These are phyloP conservation scores for Musa balbisiana DNA, from an alignment of 202 grass and related monocot species.

Conservation along the genomic window DNA sequence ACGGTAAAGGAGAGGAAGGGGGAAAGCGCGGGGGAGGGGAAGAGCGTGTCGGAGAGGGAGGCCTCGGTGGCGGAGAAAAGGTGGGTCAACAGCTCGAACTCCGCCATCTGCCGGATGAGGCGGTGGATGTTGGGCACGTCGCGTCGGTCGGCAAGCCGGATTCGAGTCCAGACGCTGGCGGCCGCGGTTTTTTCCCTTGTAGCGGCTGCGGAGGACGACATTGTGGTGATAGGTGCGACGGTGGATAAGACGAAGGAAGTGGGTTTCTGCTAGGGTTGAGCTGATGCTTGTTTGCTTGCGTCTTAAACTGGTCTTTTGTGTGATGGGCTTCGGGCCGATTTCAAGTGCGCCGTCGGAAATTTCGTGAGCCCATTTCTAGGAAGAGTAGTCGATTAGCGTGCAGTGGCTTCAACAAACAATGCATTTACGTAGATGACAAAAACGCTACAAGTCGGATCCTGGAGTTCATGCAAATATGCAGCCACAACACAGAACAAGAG, in stretches of 20 bases:
- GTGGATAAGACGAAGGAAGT: neutral
- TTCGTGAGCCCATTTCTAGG: too few relatives aligned
- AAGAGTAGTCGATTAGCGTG: too few relatives aligned
- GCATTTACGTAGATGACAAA: too few relatives aligned
- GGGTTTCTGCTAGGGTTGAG: too few relatives aligned
- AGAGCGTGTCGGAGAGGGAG: constrained; percentile 41
- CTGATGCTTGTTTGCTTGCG: too few relatives aligned
- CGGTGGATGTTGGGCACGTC: constrained; percentile 64
- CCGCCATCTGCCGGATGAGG: constrained; percentile 79
- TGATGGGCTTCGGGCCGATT: too few relatives aligned
- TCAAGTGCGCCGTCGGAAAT: too few relatives aligned
- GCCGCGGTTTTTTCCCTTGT: constrained; percentile 27
- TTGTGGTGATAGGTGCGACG: neutral
- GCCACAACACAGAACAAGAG: too few relatives aligned
- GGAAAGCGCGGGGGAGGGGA: constrained; percentile 33
- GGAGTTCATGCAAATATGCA: too few relatives aligned
- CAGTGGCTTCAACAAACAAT: too few relatives aligned
- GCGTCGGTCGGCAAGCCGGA: constrained; percentile 44
- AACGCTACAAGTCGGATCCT: too few relatives aligned
- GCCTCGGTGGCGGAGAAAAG: constrained; percentile 64
- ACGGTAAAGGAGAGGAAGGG: constrained; percentile 55
- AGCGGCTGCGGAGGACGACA: constrained; percentile 40
- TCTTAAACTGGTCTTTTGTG: too few relatives aligned
- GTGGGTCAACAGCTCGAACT: constrained; percentile 79
- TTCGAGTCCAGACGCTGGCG: constrained; percentile 54